These are phyloP conservation scores for Botryosphaeria dothidea DNA, from an alignment of 2,329 filamentous ascomycete species.

Conservation along the genomic window DNA sequence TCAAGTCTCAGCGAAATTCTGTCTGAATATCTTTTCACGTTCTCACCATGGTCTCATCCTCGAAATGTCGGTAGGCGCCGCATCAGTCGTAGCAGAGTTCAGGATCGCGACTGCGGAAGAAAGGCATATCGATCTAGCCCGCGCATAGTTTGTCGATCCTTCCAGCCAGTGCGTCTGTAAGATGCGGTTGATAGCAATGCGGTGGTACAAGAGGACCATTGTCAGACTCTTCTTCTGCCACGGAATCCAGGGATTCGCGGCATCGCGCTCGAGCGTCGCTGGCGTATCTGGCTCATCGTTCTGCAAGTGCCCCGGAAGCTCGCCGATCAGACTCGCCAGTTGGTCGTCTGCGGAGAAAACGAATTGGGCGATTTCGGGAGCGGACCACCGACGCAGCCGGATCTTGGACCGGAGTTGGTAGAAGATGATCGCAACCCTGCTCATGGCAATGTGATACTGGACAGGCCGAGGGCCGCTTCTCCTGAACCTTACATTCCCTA, in stretches of 20 bases:
- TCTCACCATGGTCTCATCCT: constrained; percentile 21
- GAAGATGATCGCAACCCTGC: constrained; percentile 19
- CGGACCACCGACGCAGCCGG: constrained; percentile 20
- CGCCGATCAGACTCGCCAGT: constrained; percentile 21
- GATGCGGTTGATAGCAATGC: constrained; percentile 22
- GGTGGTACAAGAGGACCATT: constrained; percentile 23
- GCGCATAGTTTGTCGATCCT: constrained; percentile 21
- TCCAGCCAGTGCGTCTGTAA: constrained; percentile 23
- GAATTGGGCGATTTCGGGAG: constrained; percentile 21
- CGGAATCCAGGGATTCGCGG: constrained; percentile 19
- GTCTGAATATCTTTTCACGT: neutral
- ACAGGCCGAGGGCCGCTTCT: constrained; percentile 17
- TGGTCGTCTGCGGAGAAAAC: constrained; percentile 22
- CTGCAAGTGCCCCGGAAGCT: constrained; percentile 21
- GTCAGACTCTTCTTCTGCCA: constrained; percentile 21
- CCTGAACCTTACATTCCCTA: neutral
- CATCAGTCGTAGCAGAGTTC: constrained; percentile 13
- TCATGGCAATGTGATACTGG: constrained; percentile 24
- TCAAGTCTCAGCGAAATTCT: neutral
- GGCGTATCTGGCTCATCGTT: constrained; percentile 8
- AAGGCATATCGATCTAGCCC: constrained; percentile 22
- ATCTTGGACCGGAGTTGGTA: constrained; percentile 22
- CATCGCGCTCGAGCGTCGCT: neutral
- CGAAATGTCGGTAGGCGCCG: neutral
- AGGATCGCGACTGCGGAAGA: constrained; percentile 20